Conservation (phyloP, 805 yeast genomes). For the Yamadazyma olivae region DNA sequence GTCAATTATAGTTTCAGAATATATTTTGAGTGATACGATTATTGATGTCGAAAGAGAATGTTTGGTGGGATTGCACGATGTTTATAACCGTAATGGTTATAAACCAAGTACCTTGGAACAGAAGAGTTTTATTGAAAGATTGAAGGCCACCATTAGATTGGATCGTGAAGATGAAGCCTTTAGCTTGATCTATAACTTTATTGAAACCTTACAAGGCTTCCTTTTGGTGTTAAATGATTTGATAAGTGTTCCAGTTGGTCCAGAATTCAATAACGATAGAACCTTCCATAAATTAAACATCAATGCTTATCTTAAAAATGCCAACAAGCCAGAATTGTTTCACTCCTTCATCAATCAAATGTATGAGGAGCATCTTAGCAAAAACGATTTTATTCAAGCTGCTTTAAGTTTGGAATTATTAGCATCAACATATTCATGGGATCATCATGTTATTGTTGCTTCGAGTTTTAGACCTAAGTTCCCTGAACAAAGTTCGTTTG, state of each 20-base stretch:
- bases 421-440: constrained; percentile 77
- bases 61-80: constrained; percentile 59
- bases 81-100: constrained; percentile 56
- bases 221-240: constrained; percentile 63
- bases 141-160: constrained; percentile 48
- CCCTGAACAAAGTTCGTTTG: constrained; percentile 79
- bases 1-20: constrained; percentile 68
- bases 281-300: constrained; percentile 75
- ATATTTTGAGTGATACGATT: constrained; percentile 53
- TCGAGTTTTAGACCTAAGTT: constrained; percentile 62
- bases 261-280: constrained; percentile 84
- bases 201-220: constrained; percentile 58
- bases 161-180: constrained; percentile 67
- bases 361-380: constrained; percentile 59
- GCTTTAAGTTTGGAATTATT: constrained; percentile 76
- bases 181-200: constrained; percentile 44
- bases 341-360: constrained; percentile 75
- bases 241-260: constrained; percentile 71
- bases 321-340: constrained; percentile 75
- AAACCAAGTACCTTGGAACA: constrained; percentile 58
- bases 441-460: constrained; percentile 52
- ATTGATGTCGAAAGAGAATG: constrained; percentile 62
- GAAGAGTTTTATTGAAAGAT: constrained; percentile 45
- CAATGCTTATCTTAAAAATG: constrained; percentile 71
- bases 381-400: constrained; percentile 72